A percentile compares a stretch with the other conserved stretches of the same genome.
Conservation (phyloP, 257 asterid species). For the Cinchona pubescens region DNA sequence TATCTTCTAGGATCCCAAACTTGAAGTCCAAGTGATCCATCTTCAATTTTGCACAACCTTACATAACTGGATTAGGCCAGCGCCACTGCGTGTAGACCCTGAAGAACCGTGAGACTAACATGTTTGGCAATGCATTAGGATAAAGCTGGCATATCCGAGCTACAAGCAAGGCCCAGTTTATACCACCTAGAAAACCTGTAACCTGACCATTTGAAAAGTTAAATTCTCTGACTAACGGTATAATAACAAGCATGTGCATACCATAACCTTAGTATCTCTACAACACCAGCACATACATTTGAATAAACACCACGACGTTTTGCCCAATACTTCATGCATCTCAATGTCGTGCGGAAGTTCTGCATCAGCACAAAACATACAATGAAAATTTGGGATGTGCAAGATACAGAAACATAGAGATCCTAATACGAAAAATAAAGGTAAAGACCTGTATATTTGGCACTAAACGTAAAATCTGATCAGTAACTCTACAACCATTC, state of each 20-base stretch:
- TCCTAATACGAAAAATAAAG: too few species aligned
- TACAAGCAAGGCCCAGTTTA: conserved; percentile 95
- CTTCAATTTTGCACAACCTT: conserved; percentile 84
- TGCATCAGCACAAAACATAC: conserved; percentile 10
- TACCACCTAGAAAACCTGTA: conserved; percentile 98
- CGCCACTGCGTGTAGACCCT: conserved; percentile 88
- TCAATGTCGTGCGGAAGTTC: conserved; percentile 68
- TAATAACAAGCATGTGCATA: too few species aligned
- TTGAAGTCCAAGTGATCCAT: conserved; percentile 80
- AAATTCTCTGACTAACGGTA: too few species aligned
- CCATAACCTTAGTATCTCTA: too few species aligned
- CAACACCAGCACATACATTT: conserved; percentile 51
- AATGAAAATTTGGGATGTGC: background rate
- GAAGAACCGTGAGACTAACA: conserved; percentile 91
- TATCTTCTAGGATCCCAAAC: conserved; percentile 93
- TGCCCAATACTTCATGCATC: conserved; percentile 92
- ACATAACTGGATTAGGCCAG: conserved; percentile 98
- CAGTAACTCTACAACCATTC: conserved; percentile 88
- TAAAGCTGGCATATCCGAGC: conserved; percentile 92
- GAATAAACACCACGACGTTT: conserved; percentile 93
- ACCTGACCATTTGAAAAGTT: too few species aligned
- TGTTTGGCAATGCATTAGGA: conserved; percentile 91
- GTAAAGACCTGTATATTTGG: conserved; percentile 72
- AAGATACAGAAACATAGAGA: background rate
- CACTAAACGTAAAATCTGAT: conserved; percentile 68